Evolutionary conservation across 805 yeast species (phyloP), one percentile per base, ranked within the genome.

Genomic region (Cyberlindnera mycetangii): DNA sequence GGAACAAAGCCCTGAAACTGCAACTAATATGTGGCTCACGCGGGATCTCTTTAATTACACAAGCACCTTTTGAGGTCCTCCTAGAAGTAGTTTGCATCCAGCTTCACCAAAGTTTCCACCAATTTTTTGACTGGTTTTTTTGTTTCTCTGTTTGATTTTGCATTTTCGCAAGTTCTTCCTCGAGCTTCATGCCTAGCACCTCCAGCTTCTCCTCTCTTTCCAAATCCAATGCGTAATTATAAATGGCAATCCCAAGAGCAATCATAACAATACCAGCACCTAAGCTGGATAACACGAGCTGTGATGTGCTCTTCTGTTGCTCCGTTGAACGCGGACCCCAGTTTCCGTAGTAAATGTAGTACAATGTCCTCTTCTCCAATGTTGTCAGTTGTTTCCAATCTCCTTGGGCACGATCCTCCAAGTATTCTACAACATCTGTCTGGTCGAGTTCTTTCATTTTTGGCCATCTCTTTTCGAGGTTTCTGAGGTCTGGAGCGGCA

Each of bases 401-500:
- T 16, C 52, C 60, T 19, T 59, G 56, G 56, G 64, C 59, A 37
- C 58, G 60, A 53, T 62, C 60, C 11, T 56, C 52, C 11, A 69
- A 38, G 42, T 67, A 62, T 48, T 69, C 73, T 11, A 58, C 50
- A 7, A 69, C 55, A 40, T 70, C 74, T 6, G 62, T 66, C 43
- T 58, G 63, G 12, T 66, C 56, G 14, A 52, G 51, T 15, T 59
- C 62, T 16, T 60, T 58, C 59, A 66, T 54, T 22, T 58, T 54
- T 1, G 57, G 21, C 71, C 73, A 70, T 33, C 60, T 52, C 19
- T 49, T 45, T 7, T 59, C 55, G 12, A 66, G 45, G 7, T 58
- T 52, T n/a, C 40, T 49, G 33, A 65, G 50, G 30, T 59, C 57
- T 7, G 72, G 68, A 1, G 70, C 49, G 1, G 41, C 50, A 7